Evolutionary conservation across 208 protist genomes (phyloP), one percentile per base, ranked within the genome.

Genomic region (Leishmania tropica): DNA sequence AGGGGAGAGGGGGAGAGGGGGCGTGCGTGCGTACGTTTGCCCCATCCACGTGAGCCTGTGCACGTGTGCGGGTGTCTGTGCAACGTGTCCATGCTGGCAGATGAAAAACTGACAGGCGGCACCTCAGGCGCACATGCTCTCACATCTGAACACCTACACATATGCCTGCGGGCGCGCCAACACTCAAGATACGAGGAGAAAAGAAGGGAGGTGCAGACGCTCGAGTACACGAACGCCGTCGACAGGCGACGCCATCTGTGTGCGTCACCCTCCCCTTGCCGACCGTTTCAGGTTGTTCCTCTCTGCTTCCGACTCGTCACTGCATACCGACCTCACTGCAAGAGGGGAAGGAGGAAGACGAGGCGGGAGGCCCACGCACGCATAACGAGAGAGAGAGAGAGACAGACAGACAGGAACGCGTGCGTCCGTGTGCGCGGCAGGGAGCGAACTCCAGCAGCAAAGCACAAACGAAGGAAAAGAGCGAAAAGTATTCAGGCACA

Each of bases 391-490:
- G 28, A 37, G 1, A 31, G 13, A 76, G 15, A 78, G 42, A 70
- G 68, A 47, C 31, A 7, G 19, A 54, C n/a, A 74, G 13, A 45
- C 60, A 40, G 72, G 31, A 8, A 78, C 17, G 10, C 1, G 60
- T 13, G n/a, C 2, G 24, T 15, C 13, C 0, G n/a, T 19, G 60
- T 65, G 60, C 60, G 8, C 24, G 24, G 24, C 56, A 11, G 56
- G 56, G 24, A 11, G 10, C 19, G 56, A 62, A 4, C 3, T 47
- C 45, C 5, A n/a, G 31, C 13, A 73, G 37, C 42, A 6, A 62
- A 1, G 76, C n/a, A 70, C n/a, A 47, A 37, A 54, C 45, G 75
- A 53, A 76, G 31, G 73, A 84, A 67, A 35, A 67, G 64, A 70
- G 17, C 13, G 35, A 17, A 21, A 40, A 42, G 64, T 2, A 4